Percentiles rank a stretch among this genome's conserved stretches.
Evolutionary conservation across 495 filamentous ascomycete species (phyloP).

Genomic region (Neurospora cerealis): DNA sequence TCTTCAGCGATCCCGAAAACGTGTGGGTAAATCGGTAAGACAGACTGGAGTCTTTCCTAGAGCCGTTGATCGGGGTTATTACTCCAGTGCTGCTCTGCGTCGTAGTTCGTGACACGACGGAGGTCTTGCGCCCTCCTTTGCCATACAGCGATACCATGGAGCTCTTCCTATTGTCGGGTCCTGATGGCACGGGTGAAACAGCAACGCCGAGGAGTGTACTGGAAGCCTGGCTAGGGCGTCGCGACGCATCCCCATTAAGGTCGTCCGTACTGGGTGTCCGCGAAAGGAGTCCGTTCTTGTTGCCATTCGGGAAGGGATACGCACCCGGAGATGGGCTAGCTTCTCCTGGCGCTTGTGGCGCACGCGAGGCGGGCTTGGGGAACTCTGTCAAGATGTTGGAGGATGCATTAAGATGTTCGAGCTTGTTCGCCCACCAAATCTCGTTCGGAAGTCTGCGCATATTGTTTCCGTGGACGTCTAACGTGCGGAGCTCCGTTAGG

Average conservation of each 20-base stretch:
- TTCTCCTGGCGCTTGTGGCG: conserved; percentile 48
- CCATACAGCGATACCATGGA: conserved; percentile 74
- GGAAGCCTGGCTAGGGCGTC: conserved; percentile 79
- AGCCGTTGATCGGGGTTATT: conserved; percentile 41
- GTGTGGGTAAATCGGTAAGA: conserved; percentile 66
- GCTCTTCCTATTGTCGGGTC: conserved; percentile 53
- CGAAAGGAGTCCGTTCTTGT: conserved; percentile 35
- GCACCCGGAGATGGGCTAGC: conserved; percentile 9
- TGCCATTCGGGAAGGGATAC: conserved; percentile 26
- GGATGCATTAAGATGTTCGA: conserved; percentile 89
- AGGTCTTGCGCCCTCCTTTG: conserved; percentile 69
- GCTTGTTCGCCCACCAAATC: conserved; percentile 79
- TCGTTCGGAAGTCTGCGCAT: conserved; percentile 79
- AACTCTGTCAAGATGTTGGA: conserved; percentile 87
- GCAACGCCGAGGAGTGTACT: conserved; percentile 63
- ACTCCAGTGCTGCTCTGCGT: conserved; percentile 33
- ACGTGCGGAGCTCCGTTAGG: conserved; percentile 67
- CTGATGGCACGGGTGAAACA: conserved; percentile 53
- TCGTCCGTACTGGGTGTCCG: conserved; percentile 68
- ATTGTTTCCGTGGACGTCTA: conserved; percentile 90
- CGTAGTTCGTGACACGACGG: conserved; percentile 60
- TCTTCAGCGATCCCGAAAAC: conserved; percentile 72
- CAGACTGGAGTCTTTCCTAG: conserved; percentile 80
- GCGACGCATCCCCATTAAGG: conserved; percentile 58
- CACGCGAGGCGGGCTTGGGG: conserved; percentile 65